Evolutionary conservation across 768 basidiomycete species (phyloP).

Genomic region (Lentinula guzmanii): DNA sequence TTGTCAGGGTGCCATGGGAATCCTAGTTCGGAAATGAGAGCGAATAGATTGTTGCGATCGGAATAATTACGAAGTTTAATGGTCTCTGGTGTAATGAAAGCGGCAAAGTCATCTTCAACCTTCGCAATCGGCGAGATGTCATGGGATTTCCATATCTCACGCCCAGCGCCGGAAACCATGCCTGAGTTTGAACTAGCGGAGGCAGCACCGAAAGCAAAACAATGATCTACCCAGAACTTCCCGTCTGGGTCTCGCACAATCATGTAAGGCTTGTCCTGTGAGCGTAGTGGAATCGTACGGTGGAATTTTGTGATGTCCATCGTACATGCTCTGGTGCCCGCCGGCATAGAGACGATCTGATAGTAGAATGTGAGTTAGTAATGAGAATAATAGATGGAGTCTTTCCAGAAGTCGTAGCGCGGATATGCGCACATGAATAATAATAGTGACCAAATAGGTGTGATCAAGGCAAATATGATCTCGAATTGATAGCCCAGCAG

Average conservation of each 20-base stretch:
- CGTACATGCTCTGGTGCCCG: slow-evolving; percentile 20
- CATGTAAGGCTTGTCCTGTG: slow-evolving; percentile 18
- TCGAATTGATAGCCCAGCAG: too few relatives aligned
- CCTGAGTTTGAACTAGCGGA: slow-evolving; percentile 16
- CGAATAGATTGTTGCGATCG: background rate
- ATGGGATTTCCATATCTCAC: slow-evolving; percentile 17
- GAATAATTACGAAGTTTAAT: background rate
- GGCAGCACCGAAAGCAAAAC: slow-evolving; percentile 18
- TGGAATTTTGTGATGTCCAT: slow-evolving; percentile 24
- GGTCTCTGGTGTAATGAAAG: background rate
- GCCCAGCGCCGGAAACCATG: slow-evolving; percentile 16
- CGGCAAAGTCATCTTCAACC: slow-evolving; percentile 13
- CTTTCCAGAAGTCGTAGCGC: too few relatives aligned
- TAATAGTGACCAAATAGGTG: too few relatives aligned
- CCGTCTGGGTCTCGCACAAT: slow-evolving; percentile 6
- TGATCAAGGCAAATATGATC: too few relatives aligned
- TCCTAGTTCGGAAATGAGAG: background rate
- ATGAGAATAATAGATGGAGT: too few relatives aligned
- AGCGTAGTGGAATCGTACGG: slow-evolving; percentile 19
- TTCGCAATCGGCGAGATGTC: slow-evolving; percentile 13
- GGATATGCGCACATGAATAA: too few relatives aligned
- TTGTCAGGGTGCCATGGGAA: slow-evolving; percentile 15
- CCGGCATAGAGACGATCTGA: slow-evolving; percentile 19
- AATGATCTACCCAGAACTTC: background rate
- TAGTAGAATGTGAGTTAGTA: background rate